Conservation (phyloP, 2,329 filamentous ascomycete species). For the Karstenula rhodostoma region DNA sequence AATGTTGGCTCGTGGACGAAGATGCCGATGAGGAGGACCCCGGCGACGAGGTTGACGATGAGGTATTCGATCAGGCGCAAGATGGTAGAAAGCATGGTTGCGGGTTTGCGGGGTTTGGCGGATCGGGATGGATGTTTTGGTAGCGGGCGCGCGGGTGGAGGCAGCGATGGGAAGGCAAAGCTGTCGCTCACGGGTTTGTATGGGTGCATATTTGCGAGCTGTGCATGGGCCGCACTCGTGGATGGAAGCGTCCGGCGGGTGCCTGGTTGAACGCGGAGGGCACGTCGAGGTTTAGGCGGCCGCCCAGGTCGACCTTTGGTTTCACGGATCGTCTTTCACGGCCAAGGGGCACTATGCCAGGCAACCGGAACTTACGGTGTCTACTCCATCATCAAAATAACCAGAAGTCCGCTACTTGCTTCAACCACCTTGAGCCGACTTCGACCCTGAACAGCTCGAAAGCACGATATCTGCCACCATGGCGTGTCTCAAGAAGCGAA, state of each 20-base stretch:
- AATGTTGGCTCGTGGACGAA: constrained; percentile 4
- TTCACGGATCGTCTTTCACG: not conserved
- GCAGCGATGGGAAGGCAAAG: not conserved
- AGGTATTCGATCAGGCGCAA: not conserved
- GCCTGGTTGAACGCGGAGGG: not conserved
- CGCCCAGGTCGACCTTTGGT: not conserved
- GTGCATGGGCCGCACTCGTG: not conserved
- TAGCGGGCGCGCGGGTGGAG: not conserved
- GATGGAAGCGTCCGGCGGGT: not conserved
- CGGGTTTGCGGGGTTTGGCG: not conserved
- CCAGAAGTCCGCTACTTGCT: not conserved
- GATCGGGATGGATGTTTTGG: not conserved
- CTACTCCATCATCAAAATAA: not conserved
- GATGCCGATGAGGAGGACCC: not conserved
- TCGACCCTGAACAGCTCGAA: not conserved
- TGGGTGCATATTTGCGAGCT: not conserved
- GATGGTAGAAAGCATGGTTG: not conserved
- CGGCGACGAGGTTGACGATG: not conserved
- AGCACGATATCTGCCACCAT: not conserved
- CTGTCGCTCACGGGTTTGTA: not conserved
- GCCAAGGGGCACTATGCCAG: not conserved
- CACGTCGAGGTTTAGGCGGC: not conserved
- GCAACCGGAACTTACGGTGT: not conserved
- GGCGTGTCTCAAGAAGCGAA: not conserved
- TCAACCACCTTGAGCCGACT: not conserved